phyloP scores from a whole-genome alignment of 2,329 filamentous ascomycete species.

The Chaetomiaceae sp. region DNA sequence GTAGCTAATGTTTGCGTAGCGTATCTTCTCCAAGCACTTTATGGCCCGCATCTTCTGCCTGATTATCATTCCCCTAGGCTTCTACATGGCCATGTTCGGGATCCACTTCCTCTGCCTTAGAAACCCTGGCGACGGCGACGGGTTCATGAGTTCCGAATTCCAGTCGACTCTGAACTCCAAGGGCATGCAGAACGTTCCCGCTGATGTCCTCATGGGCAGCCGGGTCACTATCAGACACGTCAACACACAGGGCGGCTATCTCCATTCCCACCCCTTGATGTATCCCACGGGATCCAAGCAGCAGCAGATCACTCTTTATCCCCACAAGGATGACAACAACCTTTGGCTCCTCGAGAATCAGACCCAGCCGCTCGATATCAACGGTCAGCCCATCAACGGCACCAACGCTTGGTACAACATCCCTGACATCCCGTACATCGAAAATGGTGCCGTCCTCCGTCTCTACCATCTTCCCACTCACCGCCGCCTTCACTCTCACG shows the following conservation, averaged over 20 bases:
- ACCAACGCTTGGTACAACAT: slow-evolving; percentile 78
- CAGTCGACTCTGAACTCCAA: slow-evolving; percentile 96
- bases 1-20: slow-evolving; percentile 30
- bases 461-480: slow-evolving; percentile 81
- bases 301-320: slow-evolving; percentile 96
- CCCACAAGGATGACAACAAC: slow-evolving; percentile 99
- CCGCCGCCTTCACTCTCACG: slow-evolving; percentile 91
- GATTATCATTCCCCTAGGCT: slow-evolving; percentile 79
- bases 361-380: slow-evolving; percentile 76
- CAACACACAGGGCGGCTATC: slow-evolving; percentile 96
- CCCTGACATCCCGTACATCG: slow-evolving; percentile 61
- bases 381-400: slow-evolving; percentile 74
- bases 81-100: slow-evolving; percentile 96
- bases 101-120: slow-evolving; percentile 92
- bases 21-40: slow-evolving; percentile 89
- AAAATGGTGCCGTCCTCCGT: slow-evolving; percentile 74
- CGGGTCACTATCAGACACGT: slow-evolving; percentile 82
- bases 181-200: slow-evolving; percentile 90
- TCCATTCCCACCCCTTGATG: slow-evolving; percentile 96
- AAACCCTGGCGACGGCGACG: slow-evolving; percentile 95
- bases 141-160: slow-evolving; percentile 99
- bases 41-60: slow-evolving; percentile 87
- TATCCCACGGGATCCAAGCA: slow-evolving; percentile 97
- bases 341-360: slow-evolving; percentile 92
- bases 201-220: slow-evolving; percentile 86